Evolutionary conservation across 1,284 basidiomycete genomes (phyloP), one percentile per base, ranked within the genome.

Genomic region (Marasmius tenuissimus): DNA sequence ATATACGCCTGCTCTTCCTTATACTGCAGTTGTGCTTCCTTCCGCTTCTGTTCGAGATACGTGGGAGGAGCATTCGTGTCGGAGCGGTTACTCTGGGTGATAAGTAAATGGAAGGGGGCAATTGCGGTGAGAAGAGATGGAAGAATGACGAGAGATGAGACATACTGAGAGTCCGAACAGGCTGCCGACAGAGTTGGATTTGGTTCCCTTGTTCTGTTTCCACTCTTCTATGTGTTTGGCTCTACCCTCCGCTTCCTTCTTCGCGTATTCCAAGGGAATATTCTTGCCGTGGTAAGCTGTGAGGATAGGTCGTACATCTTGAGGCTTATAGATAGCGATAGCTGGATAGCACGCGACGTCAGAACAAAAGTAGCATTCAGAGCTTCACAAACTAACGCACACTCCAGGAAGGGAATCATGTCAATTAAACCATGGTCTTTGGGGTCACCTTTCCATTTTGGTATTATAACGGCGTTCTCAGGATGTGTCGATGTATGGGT

Each of bases 351-450:
- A 54, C 50, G 64, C 52, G 20, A 57, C 33, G 39, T 34, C 39
- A 6, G 8, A 5, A 48, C 37, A 22, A 20, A 62, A 55, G 60
- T 54, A 39, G n/a, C 50, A 34, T 37, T 33, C 45, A 14, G 37
- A 39, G 11, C 22, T 18, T 20, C 3, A 8, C n/a, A 12, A 34
- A 2, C 34, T 27, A 47, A 81, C 90, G 55, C 73, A 95, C 94
- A 95, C 80, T 99, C 97, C 8, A 99, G 85, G 88, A 98, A 98
- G 0, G 97, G 96, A 66, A 99, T 95, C 79, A 98, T 84, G 11
- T 90, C 91, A 11, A 99, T 75, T 20, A 99, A 85, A 0, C 93
- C 94, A 67, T 80, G 86, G 73, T 97, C 94, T 33, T 82, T 78
- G 0, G 86, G 78, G 61, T 92, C 86, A 9, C 96, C 96, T 8